Base-by-base conservation (phyloP, 1,284 basidiomycete species). In the Marasmius oreades region DNA sequence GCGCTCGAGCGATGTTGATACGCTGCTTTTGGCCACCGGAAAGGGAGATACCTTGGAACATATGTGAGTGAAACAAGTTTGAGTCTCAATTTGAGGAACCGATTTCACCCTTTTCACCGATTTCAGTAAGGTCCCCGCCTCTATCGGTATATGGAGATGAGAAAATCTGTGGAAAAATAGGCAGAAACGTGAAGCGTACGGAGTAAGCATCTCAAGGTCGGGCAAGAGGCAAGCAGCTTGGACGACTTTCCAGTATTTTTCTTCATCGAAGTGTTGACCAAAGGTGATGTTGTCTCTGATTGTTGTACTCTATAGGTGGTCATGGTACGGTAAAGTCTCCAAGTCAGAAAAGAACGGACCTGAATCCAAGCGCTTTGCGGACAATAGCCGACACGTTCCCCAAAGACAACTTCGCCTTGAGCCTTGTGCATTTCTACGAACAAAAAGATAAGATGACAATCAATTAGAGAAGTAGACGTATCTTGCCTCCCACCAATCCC, bases 281-380 rank as follows among this genome's bases (percentile, higher is more conserved):
- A 95, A 95, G 55, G 89, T 82, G 53, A 96, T 86, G 67, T 96
- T 96, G 51, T 93, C 88, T 36, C 87, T 77, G 45, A 90, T 82
- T 1, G 85, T 86, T 1, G 84, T 79, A 67, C 89, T 90, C 83
- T 90, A 43, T 12, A 18, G 28, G 33, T 23, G 42, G 44, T 20
- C 23, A 39, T n/a, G 14, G 24, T 45, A 14, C 42, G 42, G 14
- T 18, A 11, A 55, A 33, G 51, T 16, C n/a, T 46, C 42, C 28
- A n/a, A 23, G 34, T 46, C 28, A 44, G 37, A 16, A 31, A 47
- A 50, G 60, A 50, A 50, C 58, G 60, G 72, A 70, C 85, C 77
- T 94, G 92, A 52, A 96, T 94, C 93, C 93, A 96, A 1, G 93
- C 88, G 22, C 77, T 84, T 68, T 94, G 92, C 4, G 92, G 84